These are phyloP conservation scores for Paecilomyces dactylethromorphus DNA, from an alignment of 2,329 filamentous ascomycete species.

Conservation along the genomic window DNA sequence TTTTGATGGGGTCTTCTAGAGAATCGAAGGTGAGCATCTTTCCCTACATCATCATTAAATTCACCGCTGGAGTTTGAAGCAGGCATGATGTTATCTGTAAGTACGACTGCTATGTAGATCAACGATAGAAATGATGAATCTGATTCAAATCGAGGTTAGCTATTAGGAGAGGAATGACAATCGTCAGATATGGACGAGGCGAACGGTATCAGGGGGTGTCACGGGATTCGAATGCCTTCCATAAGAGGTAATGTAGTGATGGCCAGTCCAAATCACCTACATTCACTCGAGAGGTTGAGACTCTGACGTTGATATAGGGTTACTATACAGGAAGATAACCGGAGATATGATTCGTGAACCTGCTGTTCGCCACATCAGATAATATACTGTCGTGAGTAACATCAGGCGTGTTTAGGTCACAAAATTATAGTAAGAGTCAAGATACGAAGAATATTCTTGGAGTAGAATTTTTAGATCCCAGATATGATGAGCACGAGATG, in stretches of 20 bases:
- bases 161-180: neutral
- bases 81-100: conserved; percentile 36
- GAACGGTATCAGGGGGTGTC: neutral
- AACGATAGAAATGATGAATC: neutral
- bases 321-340: neutral
- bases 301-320: neutral
- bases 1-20: neutral
- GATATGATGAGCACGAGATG: conserved; percentile 11
- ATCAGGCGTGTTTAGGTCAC: neutral
- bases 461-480: conserved; percentile 12
- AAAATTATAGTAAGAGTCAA: neutral
- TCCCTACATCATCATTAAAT: conserved; percentile 47
- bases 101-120: neutral
- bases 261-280: neutral
- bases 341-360: neutral
- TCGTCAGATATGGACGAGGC: neutral
- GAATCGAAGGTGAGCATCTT: neutral
- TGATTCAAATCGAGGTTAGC: neutral
- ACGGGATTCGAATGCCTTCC: neutral
- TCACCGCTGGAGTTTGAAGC: conserved; percentile 49
- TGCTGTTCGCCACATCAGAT: neutral
- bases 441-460: neutral
- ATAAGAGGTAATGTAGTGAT: neutral
- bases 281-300: neutral
- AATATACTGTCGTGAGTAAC: neutral